Percentiles rank a stretch among this genome's conserved stretches.
Conservation (phyloP, 2,329 filamentous ascomycete species). For the Venturia effusa region DNA sequence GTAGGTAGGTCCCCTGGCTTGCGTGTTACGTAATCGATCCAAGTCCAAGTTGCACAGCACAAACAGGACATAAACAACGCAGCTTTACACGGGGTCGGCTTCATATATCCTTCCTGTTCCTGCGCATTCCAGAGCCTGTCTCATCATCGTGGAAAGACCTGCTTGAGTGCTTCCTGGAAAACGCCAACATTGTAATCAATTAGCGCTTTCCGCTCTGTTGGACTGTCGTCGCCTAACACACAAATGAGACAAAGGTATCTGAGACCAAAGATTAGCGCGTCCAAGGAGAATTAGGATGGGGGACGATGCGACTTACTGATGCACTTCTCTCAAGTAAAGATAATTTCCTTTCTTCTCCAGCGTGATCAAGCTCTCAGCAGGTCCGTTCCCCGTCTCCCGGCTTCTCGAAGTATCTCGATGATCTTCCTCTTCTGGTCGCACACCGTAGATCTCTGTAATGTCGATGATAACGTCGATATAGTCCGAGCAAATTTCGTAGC, state of each 20-base stretch:
- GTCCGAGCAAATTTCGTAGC: slow-evolving; percentile 96
- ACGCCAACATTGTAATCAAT: slow-evolving; percentile 83
- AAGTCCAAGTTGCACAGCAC: no score
- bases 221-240: slow-evolving; percentile 73
- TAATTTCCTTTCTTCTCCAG: slow-evolving; percentile 49
- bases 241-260: slow-evolving; percentile 72
- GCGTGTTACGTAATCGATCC: no score
- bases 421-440: slow-evolving; percentile 32
- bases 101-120: neutral
- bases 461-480: slow-evolving; percentile 98
- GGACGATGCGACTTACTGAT: slow-evolving; percentile 41
- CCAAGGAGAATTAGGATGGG: no score
- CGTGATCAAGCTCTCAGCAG: slow-evolving; percentile 52
- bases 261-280: neutral
- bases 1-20: no score
- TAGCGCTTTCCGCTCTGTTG: slow-evolving; percentile 71
- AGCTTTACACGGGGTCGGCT: no score
- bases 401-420: slow-evolving; percentile 14
- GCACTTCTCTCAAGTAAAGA: slow-evolving; percentile 56
- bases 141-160: slow-evolving; percentile 53
- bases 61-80: no score
- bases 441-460: slow-evolving; percentile 91
- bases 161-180: slow-evolving; percentile 64
- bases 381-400: slow-evolving; percentile 34
- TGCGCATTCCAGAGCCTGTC: neutral